Evolutionary conservation across 192 early-diverging fungal species (phyloP).

Genomic region (Ambispora gerdemannii): DNA sequence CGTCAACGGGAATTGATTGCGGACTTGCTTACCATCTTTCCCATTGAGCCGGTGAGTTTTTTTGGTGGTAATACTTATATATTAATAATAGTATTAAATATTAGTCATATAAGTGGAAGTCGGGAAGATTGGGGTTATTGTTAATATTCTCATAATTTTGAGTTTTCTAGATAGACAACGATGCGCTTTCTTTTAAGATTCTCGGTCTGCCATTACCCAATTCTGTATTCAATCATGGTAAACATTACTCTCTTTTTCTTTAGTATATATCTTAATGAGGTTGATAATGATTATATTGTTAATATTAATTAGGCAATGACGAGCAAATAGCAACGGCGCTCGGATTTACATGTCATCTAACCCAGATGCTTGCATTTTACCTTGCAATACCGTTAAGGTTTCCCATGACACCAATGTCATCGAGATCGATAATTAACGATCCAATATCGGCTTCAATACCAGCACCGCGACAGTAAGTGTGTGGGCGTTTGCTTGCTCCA

Average conservation of each 20-base stretch:
- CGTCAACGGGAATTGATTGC: constrained; percentile 53
- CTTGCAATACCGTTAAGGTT: constrained; percentile 68
- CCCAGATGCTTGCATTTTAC: constrained; percentile 67
- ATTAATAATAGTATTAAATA: too few relatives aligned
- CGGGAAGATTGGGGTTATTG: too few relatives aligned
- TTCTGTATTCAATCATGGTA: constrained; percentile 46
- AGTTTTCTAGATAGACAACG: constrained; percentile 37
- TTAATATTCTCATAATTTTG: neutral
- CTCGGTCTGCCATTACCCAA: constrained; percentile 56
- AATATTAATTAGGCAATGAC: constrained; percentile 45
- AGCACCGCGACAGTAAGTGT: constrained; percentile 39
- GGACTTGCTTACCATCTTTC: constrained; percentile 57
- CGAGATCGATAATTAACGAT: constrained; percentile 61
- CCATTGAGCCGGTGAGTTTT: constrained; percentile 51
- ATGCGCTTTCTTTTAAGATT: constrained; percentile 46
- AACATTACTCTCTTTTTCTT: neutral
- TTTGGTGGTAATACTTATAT: too few relatives aligned
- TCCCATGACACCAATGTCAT: constrained; percentile 73
- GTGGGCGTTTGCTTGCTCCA: constrained; percentile 11
- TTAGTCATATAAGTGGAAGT: too few relatives aligned
- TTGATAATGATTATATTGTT: too few relatives aligned
- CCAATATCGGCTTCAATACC: constrained; percentile 38
- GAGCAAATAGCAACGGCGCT: constrained; percentile 66
- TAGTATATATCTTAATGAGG: neutral
- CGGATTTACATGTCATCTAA: constrained; percentile 67